Evolutionary conservation across 768 basidiomycete genomes (phyloP), one percentile per base, ranked within the genome.

Genomic region (Sporobolomyces roseus): DNA sequence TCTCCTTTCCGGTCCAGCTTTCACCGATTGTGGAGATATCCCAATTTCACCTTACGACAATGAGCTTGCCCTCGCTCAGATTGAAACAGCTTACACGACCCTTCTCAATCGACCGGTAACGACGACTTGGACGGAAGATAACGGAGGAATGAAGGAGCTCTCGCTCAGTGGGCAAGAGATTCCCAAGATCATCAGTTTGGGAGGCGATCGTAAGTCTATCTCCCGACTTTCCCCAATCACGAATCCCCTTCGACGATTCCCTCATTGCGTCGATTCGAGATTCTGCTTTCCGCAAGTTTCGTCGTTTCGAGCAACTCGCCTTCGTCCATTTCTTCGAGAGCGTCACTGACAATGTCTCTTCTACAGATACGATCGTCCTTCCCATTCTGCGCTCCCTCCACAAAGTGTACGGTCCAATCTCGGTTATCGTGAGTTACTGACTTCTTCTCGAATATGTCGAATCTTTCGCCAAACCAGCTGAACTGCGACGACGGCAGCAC

Each of bases 21-120:
- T 78, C 32, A 75, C 92, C 33, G 92, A 93, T 74, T 93, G 91
- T 71, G 91, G 89, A 52, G 91, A 93, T 79, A 88, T 90, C 74
- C 91, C 92, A 8, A 78, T 88, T 46, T 85, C 78, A 55, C 88
- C 89, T 0, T 91, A 88, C 76, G 91, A 94, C 78, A 89, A 91
- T 77, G 84, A 85, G 0, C 81, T 90, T 17, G 91, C 91, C 3
- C 78, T 93, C 32, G 88, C 90, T 72, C 90, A 93, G 77, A 89
- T 94, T 80, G 86, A 91, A 77, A 85, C 88, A 12, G 91, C 90
- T 1, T 93, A 93, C 77, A 82, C 85, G 7, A 88, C 88, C 0
- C 80, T 93, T 25, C 80, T 93, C 9, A 80, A 81, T n/a, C 83
- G 89, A 43, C 79, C 83, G 2, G 66, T 68, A 29, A 38, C 35